These are phyloP conservation scores for Globisporangium nagaii DNA, from an alignment of 352 stramenopile species.

Conservation along the genomic window DNA sequence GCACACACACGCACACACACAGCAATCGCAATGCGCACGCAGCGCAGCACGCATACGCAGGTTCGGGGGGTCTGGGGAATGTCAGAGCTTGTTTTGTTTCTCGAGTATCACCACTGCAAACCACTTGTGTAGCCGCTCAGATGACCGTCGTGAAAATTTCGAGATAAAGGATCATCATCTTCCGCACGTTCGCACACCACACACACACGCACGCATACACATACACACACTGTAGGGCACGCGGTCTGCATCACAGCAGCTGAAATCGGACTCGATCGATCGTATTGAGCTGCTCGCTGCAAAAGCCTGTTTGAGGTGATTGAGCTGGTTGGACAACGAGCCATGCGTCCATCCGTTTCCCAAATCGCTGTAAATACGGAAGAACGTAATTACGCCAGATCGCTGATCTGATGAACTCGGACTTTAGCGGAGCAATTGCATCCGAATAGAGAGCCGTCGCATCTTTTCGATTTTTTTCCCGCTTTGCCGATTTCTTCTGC, in stretches of 20 bases:
- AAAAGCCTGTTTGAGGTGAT: neutral
- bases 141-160: constrained; percentile 89
- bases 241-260: no score
- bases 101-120: constrained; percentile 79
- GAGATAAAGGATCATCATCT: constrained; percentile 86
- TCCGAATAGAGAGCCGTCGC: neutral
- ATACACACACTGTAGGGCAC: neutral
- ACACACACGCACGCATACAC: constrained; percentile 7
- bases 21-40: neutral
- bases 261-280: neutral
- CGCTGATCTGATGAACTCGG: no score
- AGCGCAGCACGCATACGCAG: constrained; percentile 11
- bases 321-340: neutral
- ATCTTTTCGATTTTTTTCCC: no score
- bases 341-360: neutral
- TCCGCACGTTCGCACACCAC: constrained; percentile 28
- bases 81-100: constrained; percentile 81
- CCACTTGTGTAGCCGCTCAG: constrained; percentile 47
- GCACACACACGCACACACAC: constrained; percentile 8
- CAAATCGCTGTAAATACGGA: neutral
- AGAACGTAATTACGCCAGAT: neutral
- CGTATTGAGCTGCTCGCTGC: neutral
- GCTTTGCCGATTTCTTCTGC: no score
- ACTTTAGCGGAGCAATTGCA: no score
- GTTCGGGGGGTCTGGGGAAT: constrained; percentile 32